Base-by-base conservation (phyloP, 257 asterid species). In the Scutellaria baicalensis region DNA sequence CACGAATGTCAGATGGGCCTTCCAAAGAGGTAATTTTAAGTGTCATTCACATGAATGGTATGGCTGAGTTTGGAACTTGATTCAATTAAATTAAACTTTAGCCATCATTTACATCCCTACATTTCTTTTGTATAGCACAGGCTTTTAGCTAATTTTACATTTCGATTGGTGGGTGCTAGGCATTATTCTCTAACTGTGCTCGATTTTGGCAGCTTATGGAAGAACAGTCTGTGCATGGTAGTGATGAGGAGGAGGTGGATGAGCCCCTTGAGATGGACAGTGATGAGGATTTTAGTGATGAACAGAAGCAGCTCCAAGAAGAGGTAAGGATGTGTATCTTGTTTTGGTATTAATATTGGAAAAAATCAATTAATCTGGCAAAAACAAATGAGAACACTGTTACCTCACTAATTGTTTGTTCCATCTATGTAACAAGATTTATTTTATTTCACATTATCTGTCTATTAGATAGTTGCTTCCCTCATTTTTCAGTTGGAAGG, bases 201-300 rank as follows among this genome's bases (percentile, higher is more conserved):
- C 48, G 45, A 58, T n/a, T 65, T 67, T 51, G 74, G 51, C 88
- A 94, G 99, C 96, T 77, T 23, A 91, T 81, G 86, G 97, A 94
- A 79, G 97, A 91, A 66, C 82, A 78, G 6, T 94, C 97, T 9
- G 99, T 94, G 82, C 85, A 89, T 59, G 97, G 97, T 54, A 91
- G 97, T 74, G 99, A 94, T 64, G 99, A 94, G 79, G 99, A 94
- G 79, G 99, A 89, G 79, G 87, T 75, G 57, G 97, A 86, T 16
- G 99, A 94, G 64, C 84, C 87, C 42, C 74, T 89, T 44, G 97
- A 94, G 68, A 71, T 68, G 51, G 99, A 88, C 77, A 91, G 93
- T 40, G 99, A 94, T 9, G 99, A 89, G 82, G 97, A 94, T 78
- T 68, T 84, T 14, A 86, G 84, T 79, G 95, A 91, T 70, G 88